Evolutionary conservation across 371 early-diverging fungal genomes (phyloP).

Genomic region (Gilbertella persicaria): DNA sequence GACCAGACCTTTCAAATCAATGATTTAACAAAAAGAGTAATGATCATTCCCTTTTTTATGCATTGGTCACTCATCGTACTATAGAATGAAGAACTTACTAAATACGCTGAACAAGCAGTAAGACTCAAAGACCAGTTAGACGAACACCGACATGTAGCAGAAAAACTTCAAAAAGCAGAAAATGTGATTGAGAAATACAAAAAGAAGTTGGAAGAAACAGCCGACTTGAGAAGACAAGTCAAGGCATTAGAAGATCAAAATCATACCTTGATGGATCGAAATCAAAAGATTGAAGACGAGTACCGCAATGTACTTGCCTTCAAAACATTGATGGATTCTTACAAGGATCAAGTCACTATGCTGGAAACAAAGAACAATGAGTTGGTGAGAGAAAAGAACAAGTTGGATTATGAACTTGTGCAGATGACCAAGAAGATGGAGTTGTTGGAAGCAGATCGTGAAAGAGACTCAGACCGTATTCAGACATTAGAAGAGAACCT

Average conservation of each 20-base stretch:
- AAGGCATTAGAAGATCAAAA: constrained; percentile 87
- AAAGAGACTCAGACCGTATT: constrained; percentile 75
- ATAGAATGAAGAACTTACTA: constrained; percentile 58
- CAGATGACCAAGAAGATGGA: constrained; percentile 66
- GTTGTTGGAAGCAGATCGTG: constrained; percentile 64
- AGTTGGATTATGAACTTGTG: constrained; percentile 70
- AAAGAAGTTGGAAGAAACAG: constrained; percentile 87
- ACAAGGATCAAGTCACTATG: constrained; percentile 78
- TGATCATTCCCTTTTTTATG: neutral
- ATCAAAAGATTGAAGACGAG: constrained; percentile 82
- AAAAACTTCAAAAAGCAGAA: constrained; percentile 88
- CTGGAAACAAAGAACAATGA: constrained; percentile 75
- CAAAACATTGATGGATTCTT: constrained; percentile 83
- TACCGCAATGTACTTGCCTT: constrained; percentile 77
- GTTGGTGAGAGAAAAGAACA: constrained; percentile 71
- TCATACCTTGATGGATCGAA: constrained; percentile 62
- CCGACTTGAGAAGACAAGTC: constrained; percentile 76
- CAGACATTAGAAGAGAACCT: constrained; percentile 78
- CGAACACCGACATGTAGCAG: constrained; percentile 86
- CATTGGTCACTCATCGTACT: neutral
- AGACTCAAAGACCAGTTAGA: constrained; percentile 86
- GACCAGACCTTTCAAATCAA: constrained; percentile 61
- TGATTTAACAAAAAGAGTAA: constrained; percentile 67
- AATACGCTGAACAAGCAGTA: constrained; percentile 67
- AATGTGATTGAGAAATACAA: constrained; percentile 94